Percentiles rank a stretch among this genome's conserved stretches.
These are phyloP conservation scores for Lactuca saligna DNA, from an alignment of 129 eudicot genomes.

Conservation along the genomic window DNA sequence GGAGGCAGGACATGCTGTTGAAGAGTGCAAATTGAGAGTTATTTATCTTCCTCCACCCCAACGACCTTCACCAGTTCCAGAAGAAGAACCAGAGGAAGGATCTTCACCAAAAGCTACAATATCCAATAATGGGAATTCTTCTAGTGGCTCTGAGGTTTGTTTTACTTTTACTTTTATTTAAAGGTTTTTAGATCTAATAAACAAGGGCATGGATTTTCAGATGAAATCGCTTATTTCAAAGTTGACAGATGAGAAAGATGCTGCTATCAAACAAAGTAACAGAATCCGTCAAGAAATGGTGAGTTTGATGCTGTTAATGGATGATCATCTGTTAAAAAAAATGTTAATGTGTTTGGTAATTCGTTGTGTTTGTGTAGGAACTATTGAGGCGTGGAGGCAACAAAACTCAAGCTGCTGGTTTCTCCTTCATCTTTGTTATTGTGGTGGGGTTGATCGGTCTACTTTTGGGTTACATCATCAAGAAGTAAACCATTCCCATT, in stretches of 20 bases:
- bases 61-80: conserved; percentile 50
- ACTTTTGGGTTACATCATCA: conserved; percentile 69
- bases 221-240: conserved; percentile 50
- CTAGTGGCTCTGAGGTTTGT: conserved; percentile 43
- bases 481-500: conserved; percentile 50
- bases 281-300: conserved; percentile 78
- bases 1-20: conserved; percentile 65
- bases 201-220: too few relatives aligned
- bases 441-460: conserved; percentile 65
- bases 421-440: conserved; percentile 49
- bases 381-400: conserved; percentile 56
- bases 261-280: conserved; percentile 56
- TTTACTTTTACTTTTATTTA: neutral
- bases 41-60: conserved; percentile 65
- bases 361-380: conserved; percentile 52
- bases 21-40: conserved; percentile 85
- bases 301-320: conserved; percentile 46
- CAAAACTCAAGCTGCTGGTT: conserved; percentile 47
- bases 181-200: neutral
- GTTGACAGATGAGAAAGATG: conserved; percentile 65
- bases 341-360: neutral
- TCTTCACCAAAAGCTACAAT: conserved; percentile 41
- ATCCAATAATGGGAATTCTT: conserved; percentile 38
- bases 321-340: neutral
- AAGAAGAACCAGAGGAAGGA: conserved; percentile 63